Percentiles rank a stretch among this genome's conserved stretches.
Evolutionary conservation across 2,329 filamentous ascomycete species (phyloP).

Genomic region (Microsporum ferrugineum): DNA sequence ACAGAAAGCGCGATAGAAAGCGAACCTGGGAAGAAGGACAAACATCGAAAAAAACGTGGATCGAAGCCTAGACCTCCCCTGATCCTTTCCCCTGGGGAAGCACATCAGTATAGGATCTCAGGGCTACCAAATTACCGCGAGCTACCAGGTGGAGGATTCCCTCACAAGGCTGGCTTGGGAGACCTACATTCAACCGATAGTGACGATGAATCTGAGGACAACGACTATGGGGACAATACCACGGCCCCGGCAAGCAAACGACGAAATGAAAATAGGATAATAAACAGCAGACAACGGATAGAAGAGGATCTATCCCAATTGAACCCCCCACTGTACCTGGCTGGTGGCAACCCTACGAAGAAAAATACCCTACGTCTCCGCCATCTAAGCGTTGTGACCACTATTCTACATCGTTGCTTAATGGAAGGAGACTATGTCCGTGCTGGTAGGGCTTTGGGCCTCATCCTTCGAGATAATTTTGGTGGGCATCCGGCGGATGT

Average conservation of each 20-base stretch:
- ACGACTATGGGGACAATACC: background rate
- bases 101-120: conserved; percentile 34
- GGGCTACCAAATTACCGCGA: conserved; percentile 29
- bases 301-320: conserved; percentile 22
- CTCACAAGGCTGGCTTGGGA: conserved; percentile 24
- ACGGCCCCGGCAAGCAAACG: background rate
- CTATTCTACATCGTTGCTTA: conserved; percentile 62
- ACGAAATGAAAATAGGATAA: background rate
- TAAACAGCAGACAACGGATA: conserved; percentile 9
- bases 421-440: conserved; percentile 57
- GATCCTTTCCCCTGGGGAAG: conserved; percentile 31
- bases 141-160: conserved; percentile 32
- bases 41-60: background rate
- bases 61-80: conserved; percentile 14
- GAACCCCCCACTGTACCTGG: conserved; percentile 26
- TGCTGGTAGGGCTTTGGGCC: conserved; percentile 62
- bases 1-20: conserved; percentile 8
- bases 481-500: conserved; percentile 53
- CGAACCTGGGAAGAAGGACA: conserved; percentile 12
- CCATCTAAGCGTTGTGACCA: conserved; percentile 56
- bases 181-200: background rate
- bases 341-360: conserved; percentile 21
- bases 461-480: conserved; percentile 55
- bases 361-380: conserved; percentile 31
- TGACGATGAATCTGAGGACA: background rate